phyloP scores from a whole-genome alignment of 2,329 filamentous ascomycete species.

The Colletotrichum costaricense region DNA sequence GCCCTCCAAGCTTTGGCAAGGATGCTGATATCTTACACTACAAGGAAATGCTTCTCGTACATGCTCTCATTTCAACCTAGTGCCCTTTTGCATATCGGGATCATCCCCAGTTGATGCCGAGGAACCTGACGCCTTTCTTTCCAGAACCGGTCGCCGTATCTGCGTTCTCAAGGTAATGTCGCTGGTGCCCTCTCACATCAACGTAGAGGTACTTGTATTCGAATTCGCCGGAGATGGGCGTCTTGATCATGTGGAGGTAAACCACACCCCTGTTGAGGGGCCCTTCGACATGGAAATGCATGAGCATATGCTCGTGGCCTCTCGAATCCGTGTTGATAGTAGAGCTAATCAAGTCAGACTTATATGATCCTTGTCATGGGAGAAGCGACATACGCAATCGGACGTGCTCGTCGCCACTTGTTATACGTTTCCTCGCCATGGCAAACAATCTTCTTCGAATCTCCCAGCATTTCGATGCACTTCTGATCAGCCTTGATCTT shows the following conservation, averaged over 20 bases:
- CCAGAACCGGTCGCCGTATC: constrained; percentile 53
- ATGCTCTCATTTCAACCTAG: neutral
- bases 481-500: constrained; percentile 78
- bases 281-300: constrained; percentile 90
- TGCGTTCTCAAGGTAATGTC: constrained; percentile 74
- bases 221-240: constrained; percentile 72
- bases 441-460: constrained; percentile 79
- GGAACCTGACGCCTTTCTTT: constrained; percentile 63
- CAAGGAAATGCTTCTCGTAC: neutral
- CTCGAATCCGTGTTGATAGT: constrained; percentile 75
- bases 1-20: neutral
- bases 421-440: constrained; percentile 85
- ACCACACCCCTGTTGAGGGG: constrained; percentile 79
- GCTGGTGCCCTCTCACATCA: constrained; percentile 78
- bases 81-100: neutral
- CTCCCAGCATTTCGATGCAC: constrained; percentile 80
- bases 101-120: constrained; percentile 71
- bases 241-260: constrained; percentile 81
- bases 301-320: constrained; percentile 83
- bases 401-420: constrained; percentile 79
- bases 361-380: neutral
- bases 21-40: constrained; percentile 1
- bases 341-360: constrained; percentile 61
- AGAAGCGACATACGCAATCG: constrained; percentile 62
- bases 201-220: constrained; percentile 85